Evolutionary conservation across 768 basidiomycete genomes (phyloP).

Genomic region (Suillus variegatus): DNA sequence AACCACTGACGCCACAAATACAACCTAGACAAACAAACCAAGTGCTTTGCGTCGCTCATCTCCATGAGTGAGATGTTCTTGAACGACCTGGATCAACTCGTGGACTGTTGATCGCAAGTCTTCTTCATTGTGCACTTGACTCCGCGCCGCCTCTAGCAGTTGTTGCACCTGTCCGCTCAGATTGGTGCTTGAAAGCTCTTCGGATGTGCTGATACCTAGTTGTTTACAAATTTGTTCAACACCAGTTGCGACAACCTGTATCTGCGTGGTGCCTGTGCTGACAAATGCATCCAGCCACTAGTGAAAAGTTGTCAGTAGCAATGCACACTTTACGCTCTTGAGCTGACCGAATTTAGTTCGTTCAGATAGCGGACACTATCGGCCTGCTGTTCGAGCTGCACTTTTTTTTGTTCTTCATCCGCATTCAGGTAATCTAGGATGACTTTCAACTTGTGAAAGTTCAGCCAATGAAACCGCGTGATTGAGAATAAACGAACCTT

Average conservation of each 20-base stretch:
- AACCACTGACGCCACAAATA: background rate
- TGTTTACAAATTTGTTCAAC: constrained; percentile 61
- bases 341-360: constrained; percentile 67
- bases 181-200: constrained; percentile 14
- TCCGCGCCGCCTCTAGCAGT: constrained; percentile 35
- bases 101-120: constrained; percentile 36
- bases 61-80: constrained; percentile 40
- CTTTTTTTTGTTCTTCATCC: constrained; percentile 47
- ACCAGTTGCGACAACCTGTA: constrained; percentile 58
- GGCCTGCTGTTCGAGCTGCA: constrained; percentile 63
- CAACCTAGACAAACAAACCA: constrained; percentile 29
- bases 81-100: constrained; percentile 39
- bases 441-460: constrained; percentile 37
- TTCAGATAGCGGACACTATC: constrained; percentile 80
- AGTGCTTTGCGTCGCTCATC: constrained; percentile 43
- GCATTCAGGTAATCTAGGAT: constrained; percentile 50
- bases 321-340: background rate
- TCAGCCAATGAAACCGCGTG: background rate
- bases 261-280: constrained; percentile 71
- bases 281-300: constrained; percentile 88
- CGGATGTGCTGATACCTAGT: constrained; percentile 42
- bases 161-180: constrained; percentile 30
- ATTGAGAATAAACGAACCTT: constrained; percentile 17
- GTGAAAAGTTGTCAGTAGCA: background rate
- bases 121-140: constrained; percentile 30